Conservation (phyloP, 1,139 yeast genomes). For the Saccharomycopsis crataegensis region DNA sequence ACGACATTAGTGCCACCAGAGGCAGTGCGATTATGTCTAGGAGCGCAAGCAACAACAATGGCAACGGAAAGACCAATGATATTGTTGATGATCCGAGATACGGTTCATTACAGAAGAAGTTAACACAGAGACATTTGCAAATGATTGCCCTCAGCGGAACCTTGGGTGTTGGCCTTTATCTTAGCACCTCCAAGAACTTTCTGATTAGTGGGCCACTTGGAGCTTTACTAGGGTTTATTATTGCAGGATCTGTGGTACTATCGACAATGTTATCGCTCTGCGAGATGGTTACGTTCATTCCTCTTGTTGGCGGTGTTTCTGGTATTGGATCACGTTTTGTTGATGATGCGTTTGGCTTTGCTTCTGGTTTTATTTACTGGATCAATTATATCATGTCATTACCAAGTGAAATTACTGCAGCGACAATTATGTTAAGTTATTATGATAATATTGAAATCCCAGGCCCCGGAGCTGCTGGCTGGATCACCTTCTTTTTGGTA, state of each 20-base stretch:
- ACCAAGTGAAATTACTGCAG: slow-evolving; percentile 74
- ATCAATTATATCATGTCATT: slow-evolving; percentile 65
- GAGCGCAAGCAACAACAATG: not conserved
- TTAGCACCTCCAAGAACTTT: slow-evolving; percentile 69
- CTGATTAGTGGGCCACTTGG: slow-evolving; percentile 80
- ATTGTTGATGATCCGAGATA: slow-evolving; percentile 1
- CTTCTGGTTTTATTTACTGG: slow-evolving; percentile 75
- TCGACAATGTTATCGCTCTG: slow-evolving; percentile 69
- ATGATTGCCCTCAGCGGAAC: slow-evolving; percentile 80
- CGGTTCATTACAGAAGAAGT: slow-evolving; percentile 37
- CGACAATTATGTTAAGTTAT: slow-evolving; percentile 63
- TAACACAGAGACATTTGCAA: slow-evolving; percentile 64
- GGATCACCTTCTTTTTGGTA: slow-evolving; percentile 47
- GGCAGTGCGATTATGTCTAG: not conserved
- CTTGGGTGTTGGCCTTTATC: slow-evolving; percentile 70
- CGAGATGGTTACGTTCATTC: slow-evolving; percentile 77
- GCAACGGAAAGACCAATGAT: not conserved
- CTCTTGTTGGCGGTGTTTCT: slow-evolving; percentile 73
- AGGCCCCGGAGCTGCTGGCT: slow-evolving; percentile 51
- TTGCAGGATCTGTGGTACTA: slow-evolving; percentile 60
- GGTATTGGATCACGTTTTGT: slow-evolving; percentile 73
- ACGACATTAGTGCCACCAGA: not conserved
- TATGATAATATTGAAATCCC: slow-evolving; percentile 46
- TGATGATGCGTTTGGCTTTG: slow-evolving; percentile 80
- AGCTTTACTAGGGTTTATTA: slow-evolving; percentile 55